Evolutionary conservation across 768 basidiomycete species (phyloP), one percentile per base, ranked within the genome.

Genomic region (Amyloporia xantha): DNA sequence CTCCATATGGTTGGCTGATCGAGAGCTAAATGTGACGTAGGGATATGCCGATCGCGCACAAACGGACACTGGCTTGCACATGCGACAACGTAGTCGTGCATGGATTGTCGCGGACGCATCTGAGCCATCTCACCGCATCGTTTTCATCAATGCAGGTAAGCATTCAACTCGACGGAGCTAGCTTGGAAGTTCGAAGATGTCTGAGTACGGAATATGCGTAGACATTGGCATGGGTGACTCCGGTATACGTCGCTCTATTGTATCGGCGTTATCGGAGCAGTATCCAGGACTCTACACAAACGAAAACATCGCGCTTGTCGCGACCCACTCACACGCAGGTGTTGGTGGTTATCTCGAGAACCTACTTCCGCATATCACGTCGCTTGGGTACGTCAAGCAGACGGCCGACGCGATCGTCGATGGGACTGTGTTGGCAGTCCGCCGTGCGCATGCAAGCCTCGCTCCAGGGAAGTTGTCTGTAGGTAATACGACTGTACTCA

Each of bases 201-300:
- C 15, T 33, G 15, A 21, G 12, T 17, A 54, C 23, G 20, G 28
- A 40, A 20, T 20, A 28, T 13, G 23, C 38, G 21, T 51, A 82
- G 87, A 91, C 61, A 86, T 88, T 44, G 84, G 80, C 36, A 87
- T 89, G 83, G 87, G 87, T 10, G 88, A 89, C 64, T 79, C 77
- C 2, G 87, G 86, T 21, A 68, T 87, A 30, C 81, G 86, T 26
- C 79, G 85, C 23, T 76, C 78, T 12, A 80, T 91, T 55, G 74
- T 90, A 24, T 61, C 71, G 3, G 66, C 75, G 35, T 72, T 90
- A 9, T 72, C 79, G 5, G 54, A 71, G 9, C 65, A 73, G 38
- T 86, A 76, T 59, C 78, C 82, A 1, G 79, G 78, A 1, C 51
- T 88, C 1, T 91, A 89, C 66, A 78, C 71, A 10, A 67, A 82